Evolutionary conservation across 2,329 filamentous ascomycete species (phyloP), one percentile per base, ranked within the genome.

Genomic region (Apiospora malaysiana): DNA sequence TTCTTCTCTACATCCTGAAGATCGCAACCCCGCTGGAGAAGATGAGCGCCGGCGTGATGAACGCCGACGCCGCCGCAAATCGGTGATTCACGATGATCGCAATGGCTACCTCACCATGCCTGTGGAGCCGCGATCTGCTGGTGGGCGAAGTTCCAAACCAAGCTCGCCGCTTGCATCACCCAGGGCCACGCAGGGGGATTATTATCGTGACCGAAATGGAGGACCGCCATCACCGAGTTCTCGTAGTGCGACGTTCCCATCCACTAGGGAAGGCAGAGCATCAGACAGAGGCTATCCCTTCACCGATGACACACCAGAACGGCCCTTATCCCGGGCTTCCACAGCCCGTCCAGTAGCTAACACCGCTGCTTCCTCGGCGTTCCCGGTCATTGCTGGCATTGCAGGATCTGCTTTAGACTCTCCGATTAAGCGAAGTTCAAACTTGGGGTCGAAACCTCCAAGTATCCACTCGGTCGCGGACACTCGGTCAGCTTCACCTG

Each of bases 181-280:
- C 25, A 73, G 73, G 37, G 47, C 65, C 25, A 79, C 78, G 16
- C 76, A 75, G 47, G 70, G 66, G 25, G 74, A 76, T n/a, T 43
- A 77, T 27, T 72, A 75, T 49, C 37, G 18, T 66, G 70, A 66
- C 21, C 56, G 27, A n/a, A 37, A 42, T 12, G 77, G 78, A 5
- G 73, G 69, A 16, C 74, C 76, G 21, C 46, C 69, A 21, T 72
- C 74, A 47, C 74, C 77, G 0, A 77, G 74, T 70, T 71, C 77
- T 47, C 78, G 78, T 27, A 78, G 77, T 68, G 66, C 76, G 32
- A 78, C 78, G 10, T 77, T 79, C n/a, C 77, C 78, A 23, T 14
- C 42, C 9, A 65, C 23, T 40, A 78, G 71, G 69, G 78, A 79
- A 9, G 69, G 74, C 32, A 74, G 65, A 37, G 71, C 73, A 63